phyloP scores from a whole-genome alignment of 352 stramenopile genomes.

The Blastocystis sp. region DNA sequence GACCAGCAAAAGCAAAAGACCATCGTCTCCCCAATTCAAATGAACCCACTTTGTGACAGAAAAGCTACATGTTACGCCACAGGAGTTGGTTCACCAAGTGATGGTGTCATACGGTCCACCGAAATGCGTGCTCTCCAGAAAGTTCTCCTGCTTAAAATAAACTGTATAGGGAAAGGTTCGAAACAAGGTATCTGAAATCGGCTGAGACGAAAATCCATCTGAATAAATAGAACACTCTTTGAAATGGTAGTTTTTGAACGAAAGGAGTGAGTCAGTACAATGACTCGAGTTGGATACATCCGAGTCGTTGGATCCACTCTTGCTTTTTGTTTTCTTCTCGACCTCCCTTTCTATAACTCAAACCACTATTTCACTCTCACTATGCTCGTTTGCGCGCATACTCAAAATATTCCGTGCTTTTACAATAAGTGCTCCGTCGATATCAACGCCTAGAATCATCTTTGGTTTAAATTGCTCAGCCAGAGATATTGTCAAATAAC shows the following conservation, averaged over 20 bases:
- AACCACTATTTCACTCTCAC: background rate
- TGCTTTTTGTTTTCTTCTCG: background rate
- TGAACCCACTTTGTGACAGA: constrained; percentile 43
- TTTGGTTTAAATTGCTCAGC: background rate
- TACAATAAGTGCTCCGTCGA: background rate
- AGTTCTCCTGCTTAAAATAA: constrained; percentile 49
- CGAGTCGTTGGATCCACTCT: background rate
- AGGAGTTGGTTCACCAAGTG: background rate
- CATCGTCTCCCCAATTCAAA: constrained; percentile 39
- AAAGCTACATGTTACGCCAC: background rate
- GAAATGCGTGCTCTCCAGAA: background rate
- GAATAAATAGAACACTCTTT: background rate
- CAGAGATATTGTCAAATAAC: constrained; percentile 38
- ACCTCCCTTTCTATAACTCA: background rate
- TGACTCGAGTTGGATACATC: background rate
- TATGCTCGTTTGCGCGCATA: background rate
- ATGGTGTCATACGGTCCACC: constrained; percentile 7
- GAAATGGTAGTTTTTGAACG: constrained; percentile 29
- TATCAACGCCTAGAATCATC: constrained; percentile 38
- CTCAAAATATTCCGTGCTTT: constrained; percentile 37
- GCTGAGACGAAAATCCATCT: background rate
- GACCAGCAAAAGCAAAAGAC: background rate
- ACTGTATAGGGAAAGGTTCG: background rate
- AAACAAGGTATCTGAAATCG: background rate
- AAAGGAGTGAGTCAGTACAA: background rate